These are phyloP conservation scores for Sungouiozyma intestinalis DNA, from an alignment of 805 yeast genomes.

Conservation along the genomic window DNA sequence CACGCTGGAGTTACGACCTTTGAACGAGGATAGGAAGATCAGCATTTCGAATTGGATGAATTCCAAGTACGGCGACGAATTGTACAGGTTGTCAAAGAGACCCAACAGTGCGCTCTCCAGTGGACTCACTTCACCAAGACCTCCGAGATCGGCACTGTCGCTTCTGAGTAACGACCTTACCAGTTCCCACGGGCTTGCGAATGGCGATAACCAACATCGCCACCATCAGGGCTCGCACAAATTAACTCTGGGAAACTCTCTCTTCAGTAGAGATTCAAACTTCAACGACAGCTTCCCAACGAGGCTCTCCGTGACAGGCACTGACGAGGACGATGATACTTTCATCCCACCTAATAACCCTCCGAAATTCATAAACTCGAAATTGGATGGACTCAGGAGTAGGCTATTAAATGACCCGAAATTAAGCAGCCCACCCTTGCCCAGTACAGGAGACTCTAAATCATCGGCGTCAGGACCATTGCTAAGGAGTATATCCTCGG, in stretches of 20 bases:
- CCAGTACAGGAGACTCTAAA: background rate
- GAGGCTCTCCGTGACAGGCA: background rate
- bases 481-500: background rate
- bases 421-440: constrained; percentile 1
- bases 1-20: constrained; percentile 3
- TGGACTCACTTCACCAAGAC: constrained; percentile 9
- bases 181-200: background rate
- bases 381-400: constrained; percentile 23
- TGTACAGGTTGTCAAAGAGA: constrained; percentile 6
- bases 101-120: background rate
- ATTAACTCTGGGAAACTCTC: background rate
- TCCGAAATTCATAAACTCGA: constrained; percentile 26
- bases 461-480: constrained; percentile 6
- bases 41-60: constrained; percentile 19
- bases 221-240: constrained; percentile 1
- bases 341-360: constrained; percentile 14
- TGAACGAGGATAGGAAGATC: constrained; percentile 8
- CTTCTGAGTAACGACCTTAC: constrained; percentile 3
- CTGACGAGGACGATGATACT: background rate
- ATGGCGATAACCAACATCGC: background rate
- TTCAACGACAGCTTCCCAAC: background rate
- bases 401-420: constrained; percentile 21
- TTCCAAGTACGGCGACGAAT: constrained; percentile 17
- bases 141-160: constrained; percentile 11
- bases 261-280: background rate